Percentiles rank a stretch among this genome's conserved stretches.
These are phyloP conservation scores for Teratosphaeria destructans DNA, from an alignment of 2,329 filamentous ascomycete genomes.

Conservation along the genomic window DNA sequence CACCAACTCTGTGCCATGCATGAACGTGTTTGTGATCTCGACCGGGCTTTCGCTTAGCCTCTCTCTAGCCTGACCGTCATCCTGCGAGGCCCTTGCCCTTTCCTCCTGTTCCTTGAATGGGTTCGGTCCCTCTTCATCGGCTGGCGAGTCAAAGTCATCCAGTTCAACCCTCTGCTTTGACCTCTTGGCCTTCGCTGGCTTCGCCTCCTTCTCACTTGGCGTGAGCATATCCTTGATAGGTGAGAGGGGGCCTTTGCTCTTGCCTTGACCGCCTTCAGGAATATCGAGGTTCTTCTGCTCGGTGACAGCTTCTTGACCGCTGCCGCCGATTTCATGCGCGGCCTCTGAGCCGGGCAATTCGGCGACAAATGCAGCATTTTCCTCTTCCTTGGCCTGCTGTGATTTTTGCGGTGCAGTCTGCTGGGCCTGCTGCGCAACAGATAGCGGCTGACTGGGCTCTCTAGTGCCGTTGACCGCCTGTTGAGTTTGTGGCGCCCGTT, in stretches of 20 bases:
- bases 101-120: slow-evolving; percentile 31
- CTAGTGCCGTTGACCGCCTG: background rate
- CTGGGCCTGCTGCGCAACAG: background rate
- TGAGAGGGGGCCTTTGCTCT: slow-evolving; percentile 13
- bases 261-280: background rate
- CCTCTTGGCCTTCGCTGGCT: slow-evolving; percentile 47
- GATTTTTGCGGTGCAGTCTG: background rate
- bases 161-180: slow-evolving; percentile 55
- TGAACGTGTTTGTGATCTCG: slow-evolving; percentile 40
- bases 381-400: slow-evolving; percentile 1
- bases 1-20: slow-evolving; percentile 28
- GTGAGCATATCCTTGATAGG: slow-evolving; percentile 36
- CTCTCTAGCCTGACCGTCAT: slow-evolving; percentile 5
- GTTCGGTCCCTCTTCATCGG: slow-evolving; percentile 33
- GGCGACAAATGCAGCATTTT: slow-evolving; percentile 18
- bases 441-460: background rate
- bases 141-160: slow-evolving; percentile 57
- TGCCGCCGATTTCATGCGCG: slow-evolving; percentile 27
- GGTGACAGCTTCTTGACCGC: slow-evolving; percentile 29
- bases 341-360: slow-evolving; percentile 29
- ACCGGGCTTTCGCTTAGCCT: slow-evolving; percentile 57
- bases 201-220: slow-evolving; percentile 30
- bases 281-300: background rate
- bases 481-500: background rate
- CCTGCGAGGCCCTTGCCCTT: slow-evolving; percentile 3